phyloP scores from a whole-genome alignment of 208 protist genomes.

The Tetramitus jugosus region DNA sequence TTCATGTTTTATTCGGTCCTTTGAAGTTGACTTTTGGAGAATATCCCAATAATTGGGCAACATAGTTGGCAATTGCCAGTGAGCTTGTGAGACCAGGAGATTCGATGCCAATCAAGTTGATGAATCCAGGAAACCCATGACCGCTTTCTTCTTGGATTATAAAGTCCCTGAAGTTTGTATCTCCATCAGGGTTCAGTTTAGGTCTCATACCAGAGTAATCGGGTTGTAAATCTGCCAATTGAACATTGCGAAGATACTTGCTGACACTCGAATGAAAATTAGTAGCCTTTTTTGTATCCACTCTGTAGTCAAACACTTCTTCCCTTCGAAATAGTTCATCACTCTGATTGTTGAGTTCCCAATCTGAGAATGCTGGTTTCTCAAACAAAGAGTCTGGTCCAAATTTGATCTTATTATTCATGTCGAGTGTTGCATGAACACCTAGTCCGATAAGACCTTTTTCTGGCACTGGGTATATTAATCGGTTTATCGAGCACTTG shows the following conservation, averaged over 20 bases:
- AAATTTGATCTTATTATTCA: slow-evolving; percentile 6
- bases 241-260: not conserved
- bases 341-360: no score
- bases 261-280: not conserved
- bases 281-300: not conserved
- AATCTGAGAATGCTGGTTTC: no score
- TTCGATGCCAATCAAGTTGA: slow-evolving; percentile 31
- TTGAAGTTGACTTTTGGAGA: not conserved
- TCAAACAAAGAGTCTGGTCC: not conserved
- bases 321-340: no score
- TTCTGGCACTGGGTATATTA: slow-evolving; percentile 5
- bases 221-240: not conserved
- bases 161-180: not conserved
- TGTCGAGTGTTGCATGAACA: slow-evolving; percentile 8
- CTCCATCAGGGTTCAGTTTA: not conserved
- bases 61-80: slow-evolving; percentile 20
- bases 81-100: slow-evolving; percentile 28
- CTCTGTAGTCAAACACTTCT: not conserved
- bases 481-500: not conserved
- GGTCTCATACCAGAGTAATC: not conserved
- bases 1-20: no score
- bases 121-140: slow-evolving; percentile 11
- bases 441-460: not conserved
- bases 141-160: not conserved
- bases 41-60: not conserved